Evolutionary conservation across 1,284 basidiomycete genomes (phyloP).

Genomic region (Cutaneotrichosporon sp.): DNA sequence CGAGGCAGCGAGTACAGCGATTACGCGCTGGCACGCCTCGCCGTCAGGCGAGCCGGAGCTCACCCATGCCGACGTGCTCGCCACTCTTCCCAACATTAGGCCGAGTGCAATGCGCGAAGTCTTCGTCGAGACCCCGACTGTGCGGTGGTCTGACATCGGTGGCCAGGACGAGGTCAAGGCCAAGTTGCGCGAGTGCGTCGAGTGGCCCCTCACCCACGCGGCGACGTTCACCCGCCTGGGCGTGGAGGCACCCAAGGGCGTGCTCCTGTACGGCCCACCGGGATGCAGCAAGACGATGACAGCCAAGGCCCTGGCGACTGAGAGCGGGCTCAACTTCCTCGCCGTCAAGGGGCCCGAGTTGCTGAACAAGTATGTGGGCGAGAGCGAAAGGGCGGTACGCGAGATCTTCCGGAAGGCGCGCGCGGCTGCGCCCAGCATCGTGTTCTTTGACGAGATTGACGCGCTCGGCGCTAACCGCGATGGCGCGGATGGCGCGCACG

Average conservation of each 20-base stretch:
- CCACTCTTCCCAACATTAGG: constrained; percentile 73
- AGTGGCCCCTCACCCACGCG: constrained; percentile 89
- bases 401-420: constrained; percentile 95
- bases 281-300: constrained; percentile 97
- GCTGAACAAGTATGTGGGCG: constrained; percentile 94
- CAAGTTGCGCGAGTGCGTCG: constrained; percentile 80
- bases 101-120: constrained; percentile 94
- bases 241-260: constrained; percentile 81
- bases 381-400: constrained; percentile 89
- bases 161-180: constrained; percentile 77
- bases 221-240: constrained; percentile 84
- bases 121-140: constrained; percentile 79
- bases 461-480: constrained; percentile 80
- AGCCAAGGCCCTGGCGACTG: constrained; percentile 88
- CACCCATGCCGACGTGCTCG: constrained; percentile 64
- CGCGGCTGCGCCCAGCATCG: constrained; percentile 86
- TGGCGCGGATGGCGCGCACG: constrained; percentile 63
- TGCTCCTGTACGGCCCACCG: constrained; percentile 93
- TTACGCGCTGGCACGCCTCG: constrained; percentile 70
- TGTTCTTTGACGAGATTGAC: constrained; percentile 99
- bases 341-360: constrained; percentile 99
- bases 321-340: constrained; percentile 94
- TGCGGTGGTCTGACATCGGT: constrained; percentile 85
- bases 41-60: constrained; percentile 55
- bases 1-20: constrained; percentile 86